These are phyloP conservation scores for Pelargonium nanum DNA, from an alignment of 345 rosid genomes.

Conservation along the genomic window DNA sequence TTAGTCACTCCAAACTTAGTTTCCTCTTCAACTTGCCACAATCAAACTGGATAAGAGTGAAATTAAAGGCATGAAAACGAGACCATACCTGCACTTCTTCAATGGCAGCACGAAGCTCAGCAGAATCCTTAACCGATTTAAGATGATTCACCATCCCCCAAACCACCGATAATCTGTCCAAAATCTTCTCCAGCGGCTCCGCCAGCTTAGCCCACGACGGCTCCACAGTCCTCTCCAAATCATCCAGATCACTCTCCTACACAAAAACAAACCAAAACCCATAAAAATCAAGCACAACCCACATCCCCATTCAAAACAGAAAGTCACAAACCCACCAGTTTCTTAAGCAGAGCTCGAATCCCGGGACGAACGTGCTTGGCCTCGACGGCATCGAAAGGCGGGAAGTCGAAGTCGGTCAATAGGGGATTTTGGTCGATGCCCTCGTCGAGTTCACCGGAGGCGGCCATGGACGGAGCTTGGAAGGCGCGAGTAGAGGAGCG, in stretches of 20 bases:
- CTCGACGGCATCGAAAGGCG: slow-evolving; percentile 58
- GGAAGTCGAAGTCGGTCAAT: slow-evolving; percentile 58
- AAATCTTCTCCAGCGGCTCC: slow-evolving; percentile 85
- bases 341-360: slow-evolving; percentile 49
- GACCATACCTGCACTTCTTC: slow-evolving; percentile 77
- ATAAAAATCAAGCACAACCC: not conserved
- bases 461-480: not conserved
- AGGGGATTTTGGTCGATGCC: slow-evolving; percentile 50
- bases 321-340: slow-evolving; percentile 28
- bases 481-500: slow-evolving; percentile 2
- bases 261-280: not conserved
- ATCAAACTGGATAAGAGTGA: no score
- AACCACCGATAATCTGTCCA: slow-evolving; percentile 50
- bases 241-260: slow-evolving; percentile 70
- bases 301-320: not conserved
- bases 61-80: no score
- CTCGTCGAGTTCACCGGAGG: slow-evolving; percentile 17
- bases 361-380: slow-evolving; percentile 72
- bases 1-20: no score
- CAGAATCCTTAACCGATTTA: slow-evolving; percentile 71
- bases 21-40: no score
- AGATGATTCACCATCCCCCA: slow-evolving; percentile 83
- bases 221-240: slow-evolving; percentile 56
- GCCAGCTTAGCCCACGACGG: slow-evolving; percentile 83
- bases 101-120: slow-evolving; percentile 84